Base-by-base conservation (phyloP, 768 basidiomycete genomes). In the Agrocybe chaxingu region DNA sequence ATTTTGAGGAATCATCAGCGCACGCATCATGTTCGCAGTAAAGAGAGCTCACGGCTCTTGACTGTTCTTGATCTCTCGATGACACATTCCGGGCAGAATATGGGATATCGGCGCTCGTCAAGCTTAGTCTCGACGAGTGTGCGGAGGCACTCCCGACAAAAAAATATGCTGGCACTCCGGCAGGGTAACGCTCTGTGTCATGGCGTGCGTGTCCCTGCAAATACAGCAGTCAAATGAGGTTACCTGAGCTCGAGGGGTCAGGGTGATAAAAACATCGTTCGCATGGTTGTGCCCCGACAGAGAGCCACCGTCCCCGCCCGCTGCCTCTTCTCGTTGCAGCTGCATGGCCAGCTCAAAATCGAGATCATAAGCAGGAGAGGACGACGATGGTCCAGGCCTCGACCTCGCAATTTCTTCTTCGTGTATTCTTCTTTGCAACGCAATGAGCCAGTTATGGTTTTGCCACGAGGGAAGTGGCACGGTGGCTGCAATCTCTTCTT, bases 21-120 rank as follows among this genome's bases (percentile, higher is more conserved):
- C 44, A 29, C 16, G 13, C 13, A 44, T 31, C 13, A 32, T 45
- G 19, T 8, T n/a, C 18, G 36, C 13, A 41, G 29, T 9, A 32
- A 47, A 29, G 34, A 19, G 13, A n/a, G 54, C 56, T 45, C 38
- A 63, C 58, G 42, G 41, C 47, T 42, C 52, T 53, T 61, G 72
- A 74, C 66, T 40, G 65, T 63, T n/a, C 67, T 67, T 10, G 57
- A 45, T 12, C 61, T 58, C 30, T 65, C 59, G 11, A 68, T 61
- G 10, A 68, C 63, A 52, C 86, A 88, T 31, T 75, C 57, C 1
- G 85, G 86, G 62, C 85, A 87, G 9, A 76, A 58, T 30, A 87
- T 77, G 3, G 85, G 85, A 42, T 76, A 85, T 8, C 72, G 73
- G 46, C 72, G 73, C 34, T 81, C 79, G 11, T 69, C 66, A 13